phyloP scores from a whole-genome alignment of 1,139 yeast species.

The Kurtzmaniella quercitrusa region DNA sequence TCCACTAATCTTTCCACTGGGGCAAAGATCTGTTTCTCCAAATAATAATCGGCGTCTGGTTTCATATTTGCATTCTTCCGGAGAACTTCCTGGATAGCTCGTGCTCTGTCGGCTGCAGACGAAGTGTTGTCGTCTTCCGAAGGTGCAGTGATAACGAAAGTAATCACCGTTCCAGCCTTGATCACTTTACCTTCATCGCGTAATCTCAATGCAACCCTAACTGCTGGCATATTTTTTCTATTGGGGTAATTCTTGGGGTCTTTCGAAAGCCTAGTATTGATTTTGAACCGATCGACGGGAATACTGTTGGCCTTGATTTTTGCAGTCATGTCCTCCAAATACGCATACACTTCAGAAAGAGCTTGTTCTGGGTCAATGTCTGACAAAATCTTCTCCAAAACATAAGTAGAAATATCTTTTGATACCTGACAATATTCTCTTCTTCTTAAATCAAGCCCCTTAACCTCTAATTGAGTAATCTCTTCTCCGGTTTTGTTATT shows the following conservation, averaged over 20 bases:
- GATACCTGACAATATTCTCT: slow-evolving; percentile 94
- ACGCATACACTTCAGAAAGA: slow-evolving; percentile 65
- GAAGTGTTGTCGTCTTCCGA: slow-evolving; percentile 23
- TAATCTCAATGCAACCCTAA: slow-evolving; percentile 84
- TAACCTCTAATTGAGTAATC: slow-evolving; percentile 67
- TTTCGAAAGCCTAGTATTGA: slow-evolving; percentile 71
- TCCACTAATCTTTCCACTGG: slow-evolving; percentile 88
- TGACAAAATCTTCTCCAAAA: slow-evolving; percentile 66
- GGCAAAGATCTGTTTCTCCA: slow-evolving; percentile 85
- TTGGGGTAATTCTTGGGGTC: slow-evolving; percentile 72
- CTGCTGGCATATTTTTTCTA: slow-evolving; percentile 87
- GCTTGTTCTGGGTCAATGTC: slow-evolving; percentile 79
- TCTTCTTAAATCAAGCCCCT: slow-evolving; percentile 95
- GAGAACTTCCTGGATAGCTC: slow-evolving; percentile 70
- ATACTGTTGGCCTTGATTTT: slow-evolving; percentile 61
- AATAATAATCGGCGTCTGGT: slow-evolving; percentile 76
- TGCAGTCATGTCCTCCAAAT: slow-evolving; percentile 57
- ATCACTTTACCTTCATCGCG: slow-evolving; percentile 78
- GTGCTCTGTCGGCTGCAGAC: slow-evolving; percentile 69
- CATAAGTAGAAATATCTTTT: slow-evolving; percentile 78
- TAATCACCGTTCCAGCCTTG: slow-evolving; percentile 85
- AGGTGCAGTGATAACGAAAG: slow-evolving; percentile 67
- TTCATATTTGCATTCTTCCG: slow-evolving; percentile 44
- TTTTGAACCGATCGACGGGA: slow-evolving; percentile 60
- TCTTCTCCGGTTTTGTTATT: slow-evolving; percentile 49